phyloP scores from a whole-genome alignment of 225 moss, liverwort and hornwort genomes.

The Pseudisothecium myosuroides region DNA sequence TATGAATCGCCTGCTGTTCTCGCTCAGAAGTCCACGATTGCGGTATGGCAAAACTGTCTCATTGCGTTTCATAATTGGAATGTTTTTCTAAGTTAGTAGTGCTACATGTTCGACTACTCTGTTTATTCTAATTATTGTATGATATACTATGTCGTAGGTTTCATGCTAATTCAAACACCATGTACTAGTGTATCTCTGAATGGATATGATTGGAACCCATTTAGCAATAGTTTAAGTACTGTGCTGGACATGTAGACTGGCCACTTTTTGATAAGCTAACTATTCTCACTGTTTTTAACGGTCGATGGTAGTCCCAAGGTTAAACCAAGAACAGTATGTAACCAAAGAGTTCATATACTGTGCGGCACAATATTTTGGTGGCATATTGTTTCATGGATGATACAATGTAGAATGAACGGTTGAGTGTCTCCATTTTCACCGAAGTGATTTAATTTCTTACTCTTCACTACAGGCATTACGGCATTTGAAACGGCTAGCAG shows the following conservation, averaged over 20 bases:
- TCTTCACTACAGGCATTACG: constrained; percentile 46
- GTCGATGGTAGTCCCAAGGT: background rate
- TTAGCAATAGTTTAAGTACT: background rate
- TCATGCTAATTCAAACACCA: background rate
- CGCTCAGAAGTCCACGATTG: constrained; percentile 83
- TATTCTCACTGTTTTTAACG: background rate
- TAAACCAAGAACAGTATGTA: background rate
- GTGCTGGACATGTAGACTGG: background rate
- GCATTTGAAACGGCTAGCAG: constrained; percentile 66
- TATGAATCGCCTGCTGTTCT: constrained; percentile 95
- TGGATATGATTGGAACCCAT: background rate
- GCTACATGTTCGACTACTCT: background rate
- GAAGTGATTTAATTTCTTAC: background rate
- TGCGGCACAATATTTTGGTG: background rate
- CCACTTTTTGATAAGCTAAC: background rate
- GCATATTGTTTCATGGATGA: background rate
- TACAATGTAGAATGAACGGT: background rate
- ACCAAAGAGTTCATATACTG: background rate
- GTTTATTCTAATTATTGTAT: background rate
- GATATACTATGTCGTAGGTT: background rate
- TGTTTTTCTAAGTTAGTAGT: background rate
- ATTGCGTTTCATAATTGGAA: background rate
- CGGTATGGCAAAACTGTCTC: constrained; percentile 13
- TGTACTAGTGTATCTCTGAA: background rate
- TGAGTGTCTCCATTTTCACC: background rate